Evolutionary conservation across 192 early-diverging fungal genomes (phyloP).

Genomic region (Spizellomyces punctatus): DNA sequence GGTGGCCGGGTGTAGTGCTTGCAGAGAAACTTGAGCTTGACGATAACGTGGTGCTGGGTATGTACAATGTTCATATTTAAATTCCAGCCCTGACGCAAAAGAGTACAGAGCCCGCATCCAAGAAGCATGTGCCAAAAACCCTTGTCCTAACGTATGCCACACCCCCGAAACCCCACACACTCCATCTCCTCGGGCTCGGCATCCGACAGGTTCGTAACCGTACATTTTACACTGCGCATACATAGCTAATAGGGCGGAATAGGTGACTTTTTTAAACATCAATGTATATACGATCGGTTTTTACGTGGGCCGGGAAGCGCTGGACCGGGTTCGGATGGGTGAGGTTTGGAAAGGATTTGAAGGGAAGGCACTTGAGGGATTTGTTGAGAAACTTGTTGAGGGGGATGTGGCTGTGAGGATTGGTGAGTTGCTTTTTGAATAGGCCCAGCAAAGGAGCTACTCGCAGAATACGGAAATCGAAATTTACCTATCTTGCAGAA

Average conservation of each 20-base stretch:
- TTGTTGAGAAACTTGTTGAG: neutral
- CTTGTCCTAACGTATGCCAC: neutral
- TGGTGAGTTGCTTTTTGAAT: neutral
- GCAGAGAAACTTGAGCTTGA: too few relatives aligned
- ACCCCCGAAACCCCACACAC: neutral
- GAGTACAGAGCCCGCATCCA: neutral
- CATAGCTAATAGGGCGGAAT: neutral
- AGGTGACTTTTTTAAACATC: conserved; percentile 43
- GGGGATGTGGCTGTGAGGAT: conserved; percentile 15
- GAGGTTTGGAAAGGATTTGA: neutral
- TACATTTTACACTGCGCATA: neutral
- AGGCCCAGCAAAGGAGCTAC: too few relatives aligned
- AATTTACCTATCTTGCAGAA: neutral
- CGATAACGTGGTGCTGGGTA: too few relatives aligned
- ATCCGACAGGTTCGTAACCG: conserved; percentile 24
- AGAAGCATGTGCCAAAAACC: neutral
- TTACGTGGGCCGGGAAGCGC: conserved; percentile 22
- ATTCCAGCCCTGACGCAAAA: neutral
- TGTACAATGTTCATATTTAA: too few relatives aligned
- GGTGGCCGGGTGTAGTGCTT: too few relatives aligned
- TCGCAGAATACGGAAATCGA: neutral
- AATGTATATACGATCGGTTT: conserved; percentile 39
- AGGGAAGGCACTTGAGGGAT: neutral
- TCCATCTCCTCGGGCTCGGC: conserved; percentile 42
- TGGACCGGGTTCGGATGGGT: neutral